Conservation (phyloP, 768 basidiomycete species). For the Amanita rimosa region DNA sequence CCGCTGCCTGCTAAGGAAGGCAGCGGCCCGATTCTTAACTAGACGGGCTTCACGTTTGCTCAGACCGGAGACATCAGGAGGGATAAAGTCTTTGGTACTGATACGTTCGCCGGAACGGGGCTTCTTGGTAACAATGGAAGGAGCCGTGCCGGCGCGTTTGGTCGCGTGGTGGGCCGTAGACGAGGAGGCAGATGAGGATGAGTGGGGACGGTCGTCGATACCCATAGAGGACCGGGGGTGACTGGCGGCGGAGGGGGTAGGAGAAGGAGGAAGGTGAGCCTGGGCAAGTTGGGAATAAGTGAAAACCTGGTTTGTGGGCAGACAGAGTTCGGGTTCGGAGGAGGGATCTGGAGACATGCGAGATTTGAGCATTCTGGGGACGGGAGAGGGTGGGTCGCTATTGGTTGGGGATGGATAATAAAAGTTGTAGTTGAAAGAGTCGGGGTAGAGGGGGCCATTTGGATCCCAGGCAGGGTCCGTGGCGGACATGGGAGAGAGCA, state of each 20-base stretch:
- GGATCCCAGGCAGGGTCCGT: conserved; percentile 38
- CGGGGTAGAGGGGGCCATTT: conserved; percentile 23
- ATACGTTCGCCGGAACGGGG: conserved; percentile 38
- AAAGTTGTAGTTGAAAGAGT: conserved; percentile 35
- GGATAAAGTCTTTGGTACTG: conserved; percentile 72
- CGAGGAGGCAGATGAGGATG: conserved; percentile 15
- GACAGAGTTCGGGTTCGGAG: conserved; percentile 39
- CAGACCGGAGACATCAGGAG: conserved; percentile 80
- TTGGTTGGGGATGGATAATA: conserved; percentile 39
- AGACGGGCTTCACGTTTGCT: conserved; percentile 86
- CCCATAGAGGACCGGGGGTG: background rate
- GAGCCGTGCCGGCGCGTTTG: conserved; percentile 37
- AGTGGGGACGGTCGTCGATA: conserved; percentile 10
- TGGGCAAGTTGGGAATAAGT: conserved; percentile 33
- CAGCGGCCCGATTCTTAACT: conserved; percentile 87
- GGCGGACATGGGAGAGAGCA: conserved; percentile 33
- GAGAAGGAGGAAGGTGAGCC: conserved; percentile 21
- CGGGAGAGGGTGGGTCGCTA: conserved; percentile 37
- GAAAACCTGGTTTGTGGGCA: conserved; percentile 67
- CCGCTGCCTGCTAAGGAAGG: conserved; percentile 83
- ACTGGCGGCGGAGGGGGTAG: conserved; percentile 13
- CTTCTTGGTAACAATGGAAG: conserved; percentile 27
- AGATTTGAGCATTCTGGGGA: conserved; percentile 39
- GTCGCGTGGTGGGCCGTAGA: conserved; percentile 9
- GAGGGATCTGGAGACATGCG: conserved; percentile 32